Evolutionary conservation across 495 filamentous ascomycete genomes (phyloP).

Genomic region (Penicillium bovifimosum): DNA sequence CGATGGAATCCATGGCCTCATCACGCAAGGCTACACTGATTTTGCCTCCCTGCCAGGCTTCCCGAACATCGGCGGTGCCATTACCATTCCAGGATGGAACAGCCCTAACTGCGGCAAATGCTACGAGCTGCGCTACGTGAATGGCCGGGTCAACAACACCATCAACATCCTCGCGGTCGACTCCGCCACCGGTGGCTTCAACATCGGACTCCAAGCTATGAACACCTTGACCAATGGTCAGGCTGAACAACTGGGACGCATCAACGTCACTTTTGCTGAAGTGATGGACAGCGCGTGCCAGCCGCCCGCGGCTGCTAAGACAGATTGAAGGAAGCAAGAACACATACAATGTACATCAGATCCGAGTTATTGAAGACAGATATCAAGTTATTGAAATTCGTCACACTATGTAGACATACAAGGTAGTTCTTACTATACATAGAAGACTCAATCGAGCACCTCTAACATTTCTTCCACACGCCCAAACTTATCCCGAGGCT

Average conservation of each 20-base stretch:
- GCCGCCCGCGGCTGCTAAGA: conserved; percentile 9
- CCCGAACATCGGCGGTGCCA: conserved; percentile 58
- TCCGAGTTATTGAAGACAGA: background rate
- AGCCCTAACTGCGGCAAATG: conserved; percentile 61
- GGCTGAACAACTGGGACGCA: conserved; percentile 49
- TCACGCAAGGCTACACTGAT: conserved; percentile 63
- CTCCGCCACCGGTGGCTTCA: conserved; percentile 53
- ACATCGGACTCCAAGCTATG: conserved; percentile 61
- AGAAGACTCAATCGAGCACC: conserved; percentile 31
- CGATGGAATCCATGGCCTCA: conserved; percentile 53
- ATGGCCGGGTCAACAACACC: conserved; percentile 36
- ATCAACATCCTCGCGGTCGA: conserved; percentile 68
- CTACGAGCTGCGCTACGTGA: conserved; percentile 54
- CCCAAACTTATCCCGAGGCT: conserved; percentile 79
- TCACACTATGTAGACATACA: background rate
- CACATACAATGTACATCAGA: background rate
- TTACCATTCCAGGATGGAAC: conserved; percentile 56
- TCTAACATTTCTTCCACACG: conserved; percentile 74
- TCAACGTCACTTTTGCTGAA: conserved; percentile 46
- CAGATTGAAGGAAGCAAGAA: background rate
- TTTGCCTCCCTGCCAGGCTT: conserved; percentile 52
- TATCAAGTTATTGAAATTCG: conserved; percentile 10
- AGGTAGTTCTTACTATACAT: conserved; percentile 8
- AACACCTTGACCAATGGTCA: conserved; percentile 56
- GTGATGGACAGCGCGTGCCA: conserved; percentile 40